These are phyloP conservation scores for Penicillium sp. DNA, from an alignment of 2,329 filamentous ascomycete genomes.

Conservation along the genomic window DNA sequence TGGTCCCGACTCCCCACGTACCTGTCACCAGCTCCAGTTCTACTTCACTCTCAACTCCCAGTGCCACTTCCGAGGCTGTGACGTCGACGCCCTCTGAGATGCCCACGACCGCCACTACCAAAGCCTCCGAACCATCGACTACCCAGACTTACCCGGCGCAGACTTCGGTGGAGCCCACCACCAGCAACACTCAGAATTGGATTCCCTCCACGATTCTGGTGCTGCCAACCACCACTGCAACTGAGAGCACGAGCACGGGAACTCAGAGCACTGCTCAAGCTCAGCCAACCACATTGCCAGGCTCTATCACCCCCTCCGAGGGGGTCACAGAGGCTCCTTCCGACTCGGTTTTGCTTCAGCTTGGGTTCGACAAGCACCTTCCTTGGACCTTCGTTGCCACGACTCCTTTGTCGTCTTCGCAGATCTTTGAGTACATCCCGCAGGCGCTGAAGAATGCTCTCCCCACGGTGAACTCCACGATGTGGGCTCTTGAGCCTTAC, in stretches of 20 bases:
- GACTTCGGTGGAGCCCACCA: slow-evolving; percentile 24
- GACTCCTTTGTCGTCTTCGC: slow-evolving; percentile 65
- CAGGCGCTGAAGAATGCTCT: slow-evolving; percentile 63
- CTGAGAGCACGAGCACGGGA: slow-evolving; percentile 7
- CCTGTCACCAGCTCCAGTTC: slow-evolving; percentile 7
- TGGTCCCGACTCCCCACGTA: slow-evolving; percentile 15
- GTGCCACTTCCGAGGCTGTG: slow-evolving; percentile 5
- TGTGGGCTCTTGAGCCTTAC: slow-evolving; percentile 68
- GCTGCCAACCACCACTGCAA: slow-evolving; percentile 7
- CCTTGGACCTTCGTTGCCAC: slow-evolving; percentile 79
- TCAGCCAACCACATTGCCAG: slow-evolving; percentile 61
- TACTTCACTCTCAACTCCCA: slow-evolving; percentile 7
- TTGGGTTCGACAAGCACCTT: slow-evolving; percentile 74
- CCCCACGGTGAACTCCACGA: slow-evolving; percentile 49
- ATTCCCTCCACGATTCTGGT: slow-evolving; percentile 20
- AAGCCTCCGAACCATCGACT: slow-evolving; percentile 3
- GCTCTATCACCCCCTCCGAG: slow-evolving; percentile 65
- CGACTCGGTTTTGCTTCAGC: slow-evolving; percentile 67
- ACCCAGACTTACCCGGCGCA: slow-evolving; percentile 12
- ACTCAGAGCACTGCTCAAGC: slow-evolving; percentile 38
- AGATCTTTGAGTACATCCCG: slow-evolving; percentile 78
- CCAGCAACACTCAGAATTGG: slow-evolving; percentile 18
- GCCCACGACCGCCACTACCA: slow-evolving; percentile 33
- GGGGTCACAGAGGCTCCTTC: slow-evolving; percentile 52
- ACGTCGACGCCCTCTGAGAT: slow-evolving; percentile 5